phyloP scores from a whole-genome alignment of 805 yeast species.

The Candida germanica region DNA sequence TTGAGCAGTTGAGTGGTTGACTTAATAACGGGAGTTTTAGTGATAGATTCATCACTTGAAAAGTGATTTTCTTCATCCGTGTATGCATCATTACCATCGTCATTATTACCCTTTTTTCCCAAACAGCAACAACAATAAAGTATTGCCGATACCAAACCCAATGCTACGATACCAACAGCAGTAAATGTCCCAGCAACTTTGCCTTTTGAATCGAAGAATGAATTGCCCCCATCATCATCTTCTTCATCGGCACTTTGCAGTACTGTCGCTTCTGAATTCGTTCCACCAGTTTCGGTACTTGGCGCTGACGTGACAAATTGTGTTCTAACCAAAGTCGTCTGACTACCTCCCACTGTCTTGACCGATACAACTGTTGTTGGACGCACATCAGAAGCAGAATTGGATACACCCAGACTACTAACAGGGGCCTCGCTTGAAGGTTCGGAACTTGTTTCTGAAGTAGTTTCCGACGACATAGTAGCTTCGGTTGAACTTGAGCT shows the following conservation, averaged over 20 bases:
- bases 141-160: slow-evolving; percentile 42
- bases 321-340: slow-evolving; percentile 12
- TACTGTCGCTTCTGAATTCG: slow-evolving; percentile 5
- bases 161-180: slow-evolving; percentile 65
- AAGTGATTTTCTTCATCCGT: slow-evolving; percentile 40
- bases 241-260: not conserved
- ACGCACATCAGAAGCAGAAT: slow-evolving; percentile 2
- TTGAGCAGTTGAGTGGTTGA: slow-evolving; percentile 18
- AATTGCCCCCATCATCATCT: slow-evolving; percentile 14
- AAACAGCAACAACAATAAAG: slow-evolving; percentile 35
- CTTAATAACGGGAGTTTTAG: slow-evolving; percentile 10
- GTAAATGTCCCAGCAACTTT: slow-evolving; percentile 85
- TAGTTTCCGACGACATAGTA: not conserved
- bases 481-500: not conserved
- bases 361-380: slow-evolving; percentile 14
- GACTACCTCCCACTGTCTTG: slow-evolving; percentile 16
- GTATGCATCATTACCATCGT: slow-evolving; percentile 20
- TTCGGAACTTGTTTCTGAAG: not conserved
- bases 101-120: slow-evolving; percentile 7
- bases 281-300: slow-evolving; percentile 1
- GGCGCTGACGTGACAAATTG: slow-evolving; percentile 15
- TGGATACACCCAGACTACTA: not conserved
- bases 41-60: slow-evolving; percentile 24
- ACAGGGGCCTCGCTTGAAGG: not conserved
- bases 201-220: slow-evolving; percentile 67